phyloP scores from a whole-genome alignment of 352 stramenopile genomes.

The Phytophthora syringae region DNA sequence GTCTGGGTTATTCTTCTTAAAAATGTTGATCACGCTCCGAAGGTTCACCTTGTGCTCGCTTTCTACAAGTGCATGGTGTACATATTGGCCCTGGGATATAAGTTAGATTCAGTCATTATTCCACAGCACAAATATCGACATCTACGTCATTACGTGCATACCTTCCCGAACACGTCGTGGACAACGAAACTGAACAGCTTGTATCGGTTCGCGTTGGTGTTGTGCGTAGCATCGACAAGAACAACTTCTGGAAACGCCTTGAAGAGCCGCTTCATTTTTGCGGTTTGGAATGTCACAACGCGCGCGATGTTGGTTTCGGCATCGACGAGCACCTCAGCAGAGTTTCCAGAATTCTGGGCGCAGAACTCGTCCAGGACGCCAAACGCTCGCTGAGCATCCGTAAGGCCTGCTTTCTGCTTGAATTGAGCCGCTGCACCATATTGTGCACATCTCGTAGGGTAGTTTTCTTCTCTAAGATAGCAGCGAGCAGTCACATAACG shows the following conservation, averaged over 20 bases:
- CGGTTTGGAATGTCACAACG: conserved; percentile 11
- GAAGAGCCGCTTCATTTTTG: conserved; percentile 16
- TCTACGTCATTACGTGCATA: background rate
- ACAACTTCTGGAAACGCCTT: conserved; percentile 16
- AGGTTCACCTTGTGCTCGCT: conserved; percentile 8
- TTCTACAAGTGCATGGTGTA: conserved; percentile 10
- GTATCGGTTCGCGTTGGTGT: conserved; percentile 17
- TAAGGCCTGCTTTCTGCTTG: background rate
- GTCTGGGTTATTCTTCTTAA: conserved; percentile 4
- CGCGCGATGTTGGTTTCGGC: background rate
- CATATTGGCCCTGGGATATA: conserved; percentile 5
- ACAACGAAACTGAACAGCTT: conserved; percentile 17
- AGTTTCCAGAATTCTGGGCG: background rate
- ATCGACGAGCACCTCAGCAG: conserved; percentile 3
- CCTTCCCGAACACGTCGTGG: conserved; percentile 23
- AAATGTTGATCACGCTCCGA: background rate
- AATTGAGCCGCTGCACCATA: conserved; percentile 10
- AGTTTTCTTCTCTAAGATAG: conserved; percentile 2
- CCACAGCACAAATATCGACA: background rate
- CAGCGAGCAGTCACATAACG: background rate
- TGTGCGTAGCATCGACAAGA: conserved; percentile 15
- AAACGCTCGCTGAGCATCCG: background rate
- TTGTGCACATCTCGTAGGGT: conserved; percentile 14
- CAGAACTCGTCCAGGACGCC: conserved; percentile 6
- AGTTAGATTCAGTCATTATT: background rate